A percentile compares a stretch with the other conserved stretches of the same genome.
Evolutionary conservation across 768 basidiomycete species (phyloP).

Genomic region (Lepiota brunneoincarnata): DNA sequence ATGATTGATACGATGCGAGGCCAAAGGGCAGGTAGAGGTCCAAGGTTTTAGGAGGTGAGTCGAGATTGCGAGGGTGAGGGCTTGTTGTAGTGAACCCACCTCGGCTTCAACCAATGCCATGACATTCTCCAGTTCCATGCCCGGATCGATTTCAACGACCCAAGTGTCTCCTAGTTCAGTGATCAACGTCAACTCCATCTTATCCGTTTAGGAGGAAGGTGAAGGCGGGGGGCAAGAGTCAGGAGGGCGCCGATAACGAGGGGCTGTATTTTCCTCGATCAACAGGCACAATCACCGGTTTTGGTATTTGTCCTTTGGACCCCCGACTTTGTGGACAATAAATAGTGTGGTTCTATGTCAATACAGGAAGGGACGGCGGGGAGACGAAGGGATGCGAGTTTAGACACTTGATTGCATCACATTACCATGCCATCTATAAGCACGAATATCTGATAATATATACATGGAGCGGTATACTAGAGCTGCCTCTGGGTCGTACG

Average conservation of each 20-base stretch:
- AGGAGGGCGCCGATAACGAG: slow-evolving; percentile 7
- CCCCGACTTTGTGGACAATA: too few species aligned
- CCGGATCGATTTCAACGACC: slow-evolving; percentile 80
- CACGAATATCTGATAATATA: neutral
- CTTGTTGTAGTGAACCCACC: slow-evolving; percentile 49
- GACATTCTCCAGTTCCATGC: slow-evolving; percentile 90
- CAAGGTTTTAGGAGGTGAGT: neutral
- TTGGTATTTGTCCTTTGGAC: too few species aligned
- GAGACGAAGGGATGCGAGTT: neutral
- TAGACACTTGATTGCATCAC: slow-evolving; percentile 7
- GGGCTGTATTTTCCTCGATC: neutral
- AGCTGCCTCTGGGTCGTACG: slow-evolving; percentile 1
- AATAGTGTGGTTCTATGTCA: neutral
- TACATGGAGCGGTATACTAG: neutral
- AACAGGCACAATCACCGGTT: too few species aligned
- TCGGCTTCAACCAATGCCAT: slow-evolving; percentile 94
- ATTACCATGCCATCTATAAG: neutral
- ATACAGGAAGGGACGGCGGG: neutral
- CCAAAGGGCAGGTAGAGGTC: neutral
- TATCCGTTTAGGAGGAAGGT: slow-evolving; percentile 7
- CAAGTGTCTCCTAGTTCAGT: slow-evolving; percentile 65
- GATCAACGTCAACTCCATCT: slow-evolving; percentile 72
- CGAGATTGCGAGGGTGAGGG: neutral
- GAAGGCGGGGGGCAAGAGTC: slow-evolving; percentile 11
- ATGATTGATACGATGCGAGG: neutral